Evolutionary conservation across 139 green algal species (phyloP).

Genomic region (Zygnema cylindricum): DNA sequence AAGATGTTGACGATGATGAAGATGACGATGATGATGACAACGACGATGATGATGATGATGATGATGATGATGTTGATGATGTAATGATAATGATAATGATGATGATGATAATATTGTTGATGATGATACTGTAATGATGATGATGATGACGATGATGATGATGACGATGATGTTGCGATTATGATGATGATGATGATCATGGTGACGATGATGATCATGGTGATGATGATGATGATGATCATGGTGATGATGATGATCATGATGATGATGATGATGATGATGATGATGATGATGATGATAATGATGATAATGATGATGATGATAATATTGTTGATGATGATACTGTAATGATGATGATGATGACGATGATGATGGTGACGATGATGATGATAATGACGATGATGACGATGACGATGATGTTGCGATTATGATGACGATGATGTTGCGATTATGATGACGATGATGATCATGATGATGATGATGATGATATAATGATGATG

Average conservation of each 20-base stretch:
- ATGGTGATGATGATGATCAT: constrained; percentile 19
- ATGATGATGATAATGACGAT: not conserved
- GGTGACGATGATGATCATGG: constrained; percentile 15
- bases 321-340: no score
- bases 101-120: constrained; percentile 1
- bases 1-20: constrained; percentile 14
- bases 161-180: no score
- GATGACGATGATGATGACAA: constrained; percentile 10
- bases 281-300: not conserved
- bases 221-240: constrained; percentile 21
- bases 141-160: no score
- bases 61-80: constrained; percentile 6
- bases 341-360: no score
- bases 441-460: no score
- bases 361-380: not conserved
- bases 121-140: no score
- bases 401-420: no score
- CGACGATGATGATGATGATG: constrained; percentile 13
- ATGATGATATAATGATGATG: not conserved
- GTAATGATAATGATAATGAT: not conserved
- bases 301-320: constrained; percentile 19
- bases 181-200: no score
- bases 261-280: constrained; percentile 23
- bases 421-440: no score
- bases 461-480: constrained; percentile 1